A percentile compares a stretch with the other conserved stretches of the same genome.
Conservation (phyloP, 345 rosid species). For the Pugionium dolabratum region DNA sequence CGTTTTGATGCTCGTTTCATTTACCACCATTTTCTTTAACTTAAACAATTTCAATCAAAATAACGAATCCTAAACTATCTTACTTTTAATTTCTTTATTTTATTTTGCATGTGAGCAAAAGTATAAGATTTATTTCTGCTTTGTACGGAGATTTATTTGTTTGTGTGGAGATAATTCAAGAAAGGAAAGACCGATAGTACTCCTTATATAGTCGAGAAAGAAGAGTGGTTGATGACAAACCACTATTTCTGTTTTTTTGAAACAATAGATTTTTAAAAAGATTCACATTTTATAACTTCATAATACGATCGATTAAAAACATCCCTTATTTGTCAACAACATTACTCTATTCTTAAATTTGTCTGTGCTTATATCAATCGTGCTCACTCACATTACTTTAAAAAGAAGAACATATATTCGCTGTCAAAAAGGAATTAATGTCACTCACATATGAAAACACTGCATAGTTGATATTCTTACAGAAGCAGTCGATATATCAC, state of each 20-base stretch:
- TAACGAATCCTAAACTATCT: neutral
- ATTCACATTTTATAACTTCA: no score
- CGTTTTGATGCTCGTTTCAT: constrained; percentile 12
- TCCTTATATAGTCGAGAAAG: neutral
- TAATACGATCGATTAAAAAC: no score
- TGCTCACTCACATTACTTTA: neutral
- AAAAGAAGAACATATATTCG: no score
- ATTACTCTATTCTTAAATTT: no score
- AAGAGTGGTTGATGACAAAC: neutral
- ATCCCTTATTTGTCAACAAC: neutral
- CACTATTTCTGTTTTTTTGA: no score
- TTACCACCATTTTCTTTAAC: neutral
- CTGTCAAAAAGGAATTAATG: no score
- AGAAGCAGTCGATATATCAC: no score
- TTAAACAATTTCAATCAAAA: neutral
- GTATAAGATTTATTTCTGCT: neutral
- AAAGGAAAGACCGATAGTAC: neutral
- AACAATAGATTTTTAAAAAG: no score
- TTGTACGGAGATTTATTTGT: neutral
- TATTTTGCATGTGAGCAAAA: neutral
- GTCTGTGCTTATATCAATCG: neutral
- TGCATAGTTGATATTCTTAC: no score
- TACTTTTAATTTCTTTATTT: neutral
- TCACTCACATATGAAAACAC: no score
- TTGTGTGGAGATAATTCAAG: neutral